Percentiles rank a stretch among this genome's conserved stretches.
Conservation (phyloP, 176 grass and related monocot species). For the Panicum miliaceum region DNA sequence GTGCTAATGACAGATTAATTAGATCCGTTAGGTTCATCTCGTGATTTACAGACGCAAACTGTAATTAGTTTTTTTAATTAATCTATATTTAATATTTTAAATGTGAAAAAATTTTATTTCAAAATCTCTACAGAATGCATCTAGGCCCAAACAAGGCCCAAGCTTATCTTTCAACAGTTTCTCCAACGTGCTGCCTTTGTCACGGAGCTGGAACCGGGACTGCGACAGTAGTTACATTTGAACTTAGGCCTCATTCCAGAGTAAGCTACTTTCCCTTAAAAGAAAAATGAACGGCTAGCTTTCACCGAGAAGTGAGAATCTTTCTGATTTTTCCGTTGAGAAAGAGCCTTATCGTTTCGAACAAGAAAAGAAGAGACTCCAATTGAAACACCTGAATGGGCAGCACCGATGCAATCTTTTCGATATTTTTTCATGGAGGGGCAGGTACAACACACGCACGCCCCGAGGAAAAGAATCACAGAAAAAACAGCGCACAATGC, state of each 20-base stretch:
- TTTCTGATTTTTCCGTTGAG: not conserved
- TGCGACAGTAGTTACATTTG: too few species aligned
- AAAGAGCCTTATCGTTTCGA: not conserved
- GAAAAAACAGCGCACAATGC: not conserved
- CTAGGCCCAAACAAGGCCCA: too few species aligned
- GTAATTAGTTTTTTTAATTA: too few species aligned
- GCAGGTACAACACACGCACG: conserved; percentile 23
- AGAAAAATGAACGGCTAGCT: not conserved
- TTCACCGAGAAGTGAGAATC: not conserved
- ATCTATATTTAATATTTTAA: too few species aligned
- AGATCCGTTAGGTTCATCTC: too few species aligned
- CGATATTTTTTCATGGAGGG: not conserved
- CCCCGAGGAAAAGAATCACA: not conserved
- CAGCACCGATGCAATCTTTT: conserved; percentile 13
- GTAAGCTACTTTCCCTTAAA: not conserved
- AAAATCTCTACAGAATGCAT: too few species aligned
- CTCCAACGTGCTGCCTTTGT: too few species aligned
- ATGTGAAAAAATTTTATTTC: too few species aligned
- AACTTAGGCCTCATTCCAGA: not conserved
- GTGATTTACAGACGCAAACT: too few species aligned
- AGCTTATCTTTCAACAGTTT: too few species aligned
- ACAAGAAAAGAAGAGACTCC: not conserved
- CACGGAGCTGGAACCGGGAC: too few species aligned
- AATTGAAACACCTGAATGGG: not conserved
- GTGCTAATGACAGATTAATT: too few species aligned